Evolutionary conservation across 2,329 filamentous ascomycete species (phyloP).

Genomic region (Alternaria sp.): DNA sequence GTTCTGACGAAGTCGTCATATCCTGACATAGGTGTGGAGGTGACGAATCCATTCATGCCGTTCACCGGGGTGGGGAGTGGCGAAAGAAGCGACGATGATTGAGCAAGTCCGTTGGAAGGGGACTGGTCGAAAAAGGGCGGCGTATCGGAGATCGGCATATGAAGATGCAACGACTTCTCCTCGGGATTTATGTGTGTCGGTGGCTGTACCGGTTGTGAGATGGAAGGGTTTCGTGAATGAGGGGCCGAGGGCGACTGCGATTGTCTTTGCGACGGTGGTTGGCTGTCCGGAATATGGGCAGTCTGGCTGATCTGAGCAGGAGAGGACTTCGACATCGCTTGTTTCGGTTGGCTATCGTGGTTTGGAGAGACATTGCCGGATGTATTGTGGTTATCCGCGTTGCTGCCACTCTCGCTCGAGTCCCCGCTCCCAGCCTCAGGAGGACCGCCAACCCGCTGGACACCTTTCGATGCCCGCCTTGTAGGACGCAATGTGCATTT

Average conservation of each 20-base stretch:
- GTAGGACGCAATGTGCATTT: conserved; percentile 56
- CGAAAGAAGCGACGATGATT: conserved; percentile 43
- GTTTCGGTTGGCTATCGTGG: conserved; percentile 32
- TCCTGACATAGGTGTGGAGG: conserved; percentile 54
- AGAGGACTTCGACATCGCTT: conserved; percentile 28
- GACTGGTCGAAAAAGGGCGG: conserved; percentile 53
- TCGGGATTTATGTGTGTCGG: conserved; percentile 42
- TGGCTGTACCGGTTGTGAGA: conserved; percentile 42
- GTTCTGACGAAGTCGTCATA: conserved; percentile 54
- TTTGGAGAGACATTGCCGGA: conserved; percentile 46
- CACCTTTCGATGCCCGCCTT: conserved; percentile 54
- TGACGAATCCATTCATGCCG: conserved; percentile 50
- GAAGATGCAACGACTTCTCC: conserved; percentile 34
- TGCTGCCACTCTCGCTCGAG: conserved; percentile 44
- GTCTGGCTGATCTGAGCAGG: conserved; percentile 26
- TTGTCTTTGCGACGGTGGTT: conserved; percentile 33
- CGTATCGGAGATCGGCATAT: conserved; percentile 35
- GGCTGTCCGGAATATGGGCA: conserved; percentile 21
- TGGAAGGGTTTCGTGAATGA: conserved; percentile 41
- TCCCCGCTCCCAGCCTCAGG: conserved; percentile 37
- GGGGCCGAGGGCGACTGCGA: conserved; percentile 40
- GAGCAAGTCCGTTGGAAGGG: conserved; percentile 41
- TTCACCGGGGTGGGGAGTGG: conserved; percentile 48
- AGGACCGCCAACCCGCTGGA: conserved; percentile 36
- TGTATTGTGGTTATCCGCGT: conserved; percentile 36